Base-by-base conservation (phyloP, 495 filamentous ascomycete species). In the Annulohypoxylon nitens region DNA sequence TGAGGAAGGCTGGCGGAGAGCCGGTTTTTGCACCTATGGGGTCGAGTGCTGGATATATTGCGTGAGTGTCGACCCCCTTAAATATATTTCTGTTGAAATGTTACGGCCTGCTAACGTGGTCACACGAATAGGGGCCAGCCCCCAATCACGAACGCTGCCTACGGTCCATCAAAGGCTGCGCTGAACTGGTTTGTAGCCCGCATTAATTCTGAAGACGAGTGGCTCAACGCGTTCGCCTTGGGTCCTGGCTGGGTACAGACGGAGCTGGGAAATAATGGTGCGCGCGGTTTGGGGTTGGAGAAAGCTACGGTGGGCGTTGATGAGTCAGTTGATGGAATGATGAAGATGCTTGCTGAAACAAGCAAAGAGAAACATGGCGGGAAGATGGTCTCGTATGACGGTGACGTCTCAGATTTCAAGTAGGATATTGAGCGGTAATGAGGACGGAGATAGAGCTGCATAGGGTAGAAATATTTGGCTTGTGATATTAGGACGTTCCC, bases 181-280 rank as follows among this genome's bases (percentile, higher is more conserved):
- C 58, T 81, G 18, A 76, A 82, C 67, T 87, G 80, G 79, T 78
- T 82, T 37, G 77, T 74, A 4, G 69, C 78, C 45, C 75, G 76
- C n/a, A 83, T 86, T 25, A 73, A 83, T 34, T 58, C 65, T 10
- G 82, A 86, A 66, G 78, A 86, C 10, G 65, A 75, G 9, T 81
- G 80, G 76, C 74, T 86, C 2, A 76, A 77, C 16, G 64, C 64
- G 0, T 76, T 78, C 30, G 67, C 75, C 18, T 14, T 79, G 59
- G 45, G 57, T 34, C 79, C 78, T 18, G 76, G 84, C 36, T 86
- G 78, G 73, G 79, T 76, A 0, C 79, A 81, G 69, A 88, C 85
- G 3, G 84, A 86, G 0, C 67, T 86, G 65, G 85, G 84, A 10
- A 85, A 86, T 62, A 37, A 64, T 4, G 83, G 73, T 0, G 85